Evolutionary conservation across 176 grass and related monocot genomes (phyloP).

Genomic region (Oryza meridionalis): DNA sequence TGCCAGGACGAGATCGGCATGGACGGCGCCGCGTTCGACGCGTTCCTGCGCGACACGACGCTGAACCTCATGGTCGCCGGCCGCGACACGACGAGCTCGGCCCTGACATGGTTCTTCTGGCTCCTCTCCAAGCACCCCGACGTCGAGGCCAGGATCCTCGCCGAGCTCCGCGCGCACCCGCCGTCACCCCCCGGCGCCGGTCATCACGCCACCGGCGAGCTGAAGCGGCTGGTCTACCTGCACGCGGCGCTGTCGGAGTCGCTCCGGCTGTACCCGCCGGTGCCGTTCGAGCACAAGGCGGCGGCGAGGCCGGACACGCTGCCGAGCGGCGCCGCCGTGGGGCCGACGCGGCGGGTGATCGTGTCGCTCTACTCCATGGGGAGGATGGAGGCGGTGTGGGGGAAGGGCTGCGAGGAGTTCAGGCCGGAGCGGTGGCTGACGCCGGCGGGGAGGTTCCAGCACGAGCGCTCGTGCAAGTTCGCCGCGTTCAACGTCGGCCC

Average conservation of each 20-base stretch:
- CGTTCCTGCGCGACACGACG: constrained; percentile 77
- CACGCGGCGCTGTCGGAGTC: constrained; percentile 81
- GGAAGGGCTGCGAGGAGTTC: constrained; percentile 82
- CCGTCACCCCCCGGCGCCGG: neutral
- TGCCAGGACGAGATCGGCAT: constrained; percentile 56
- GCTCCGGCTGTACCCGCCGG: constrained; percentile 71
- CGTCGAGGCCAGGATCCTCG: constrained; percentile 60
- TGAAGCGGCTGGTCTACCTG: constrained; percentile 64
- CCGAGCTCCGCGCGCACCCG: constrained; percentile 50
- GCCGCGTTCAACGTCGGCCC: constrained; percentile 83
- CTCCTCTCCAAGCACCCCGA: constrained; percentile 62
- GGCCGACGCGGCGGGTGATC: constrained; percentile 34
- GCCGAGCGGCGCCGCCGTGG: constrained; percentile 56
- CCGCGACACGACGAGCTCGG: constrained; percentile 66
- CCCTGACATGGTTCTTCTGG: constrained; percentile 85
- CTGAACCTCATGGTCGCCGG: constrained; percentile 81
- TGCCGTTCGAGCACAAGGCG: constrained; percentile 75
- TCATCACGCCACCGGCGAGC: too few relatives aligned
- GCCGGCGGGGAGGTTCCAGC: constrained; percentile 44
- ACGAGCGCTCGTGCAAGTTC: constrained; percentile 83
- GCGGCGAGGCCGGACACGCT: constrained; percentile 54
- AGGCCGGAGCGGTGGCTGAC: constrained; percentile 78
- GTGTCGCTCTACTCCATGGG: constrained; percentile 78
- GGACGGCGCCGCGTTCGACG: constrained; percentile 46
- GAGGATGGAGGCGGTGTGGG: constrained; percentile 84